phyloP scores from a whole-genome alignment of 306 rosid genomes.

The Vigna trinervia region DNA sequence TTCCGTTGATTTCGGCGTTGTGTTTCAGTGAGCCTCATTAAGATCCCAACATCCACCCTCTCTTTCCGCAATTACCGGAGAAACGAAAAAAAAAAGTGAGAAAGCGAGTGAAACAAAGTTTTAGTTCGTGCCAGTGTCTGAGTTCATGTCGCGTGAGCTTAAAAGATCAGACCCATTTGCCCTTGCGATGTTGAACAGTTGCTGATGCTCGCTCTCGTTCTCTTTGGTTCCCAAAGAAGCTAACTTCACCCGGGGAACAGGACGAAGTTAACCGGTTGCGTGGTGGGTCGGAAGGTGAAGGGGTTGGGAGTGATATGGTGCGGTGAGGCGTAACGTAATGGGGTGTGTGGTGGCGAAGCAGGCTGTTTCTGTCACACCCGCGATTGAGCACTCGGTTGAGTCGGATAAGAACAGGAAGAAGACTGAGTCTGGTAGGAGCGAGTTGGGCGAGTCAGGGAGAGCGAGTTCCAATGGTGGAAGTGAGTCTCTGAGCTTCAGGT shows the following conservation, averaged over 20 bases:
- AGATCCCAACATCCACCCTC: slow-evolving; percentile 46
- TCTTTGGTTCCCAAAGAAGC: slow-evolving; percentile 27
- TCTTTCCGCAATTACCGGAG: slow-evolving; percentile 80
- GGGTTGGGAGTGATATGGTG: slow-evolving; percentile 12
- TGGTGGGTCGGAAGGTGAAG: slow-evolving; percentile 17
- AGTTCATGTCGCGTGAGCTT: neutral
- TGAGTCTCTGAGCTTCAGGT: slow-evolving; percentile 82
- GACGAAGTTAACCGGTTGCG: neutral
- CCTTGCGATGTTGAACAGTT: slow-evolving; percentile 40
- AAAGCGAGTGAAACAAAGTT: slow-evolving; percentile 27
- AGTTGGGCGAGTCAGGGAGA: slow-evolving; percentile 81
- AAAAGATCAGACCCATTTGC: slow-evolving; percentile 33
- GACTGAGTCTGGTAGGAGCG: slow-evolving; percentile 64
- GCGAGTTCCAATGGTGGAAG: slow-evolving; percentile 66
- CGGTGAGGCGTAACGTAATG: slow-evolving; percentile 57
- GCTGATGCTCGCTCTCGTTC: neutral
- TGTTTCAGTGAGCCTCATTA: slow-evolving; percentile 47
- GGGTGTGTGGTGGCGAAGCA: slow-evolving; percentile 95
- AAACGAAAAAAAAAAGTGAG: slow-evolving; percentile 30
- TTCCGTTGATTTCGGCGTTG: slow-evolving; percentile 68
- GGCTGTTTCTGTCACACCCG: slow-evolving; percentile 93
- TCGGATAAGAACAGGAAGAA: slow-evolving; percentile 44
- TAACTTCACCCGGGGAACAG: slow-evolving; percentile 14
- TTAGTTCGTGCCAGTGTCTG: neutral
- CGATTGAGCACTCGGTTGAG: slow-evolving; percentile 73